These are phyloP conservation scores for Fusarium oxysporum DNA, from an alignment of 2,329 filamentous ascomycete species.

Conservation along the genomic window DNA sequence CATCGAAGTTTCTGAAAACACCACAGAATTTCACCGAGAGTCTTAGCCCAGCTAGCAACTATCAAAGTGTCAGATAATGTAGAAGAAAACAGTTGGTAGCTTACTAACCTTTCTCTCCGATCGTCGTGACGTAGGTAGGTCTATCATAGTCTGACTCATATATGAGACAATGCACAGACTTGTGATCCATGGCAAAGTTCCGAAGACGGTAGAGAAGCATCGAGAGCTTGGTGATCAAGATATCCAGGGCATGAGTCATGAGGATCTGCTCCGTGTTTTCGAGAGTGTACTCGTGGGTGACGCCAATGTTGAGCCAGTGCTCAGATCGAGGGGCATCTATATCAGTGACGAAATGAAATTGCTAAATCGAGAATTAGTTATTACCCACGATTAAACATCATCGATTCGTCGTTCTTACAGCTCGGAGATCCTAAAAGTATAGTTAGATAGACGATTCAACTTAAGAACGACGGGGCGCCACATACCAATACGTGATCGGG, in stretches of 20 bases:
- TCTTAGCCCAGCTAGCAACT: neutral
- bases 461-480: no score
- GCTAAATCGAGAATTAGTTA: neutral
- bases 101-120: neutral
- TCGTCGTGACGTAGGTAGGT: neutral
- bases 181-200: neutral
- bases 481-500: neutral
- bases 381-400: neutral
- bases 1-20: neutral
- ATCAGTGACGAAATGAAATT: neutral
- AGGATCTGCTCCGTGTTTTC: neutral
- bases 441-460: neutral
- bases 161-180: neutral
- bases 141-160: neutral
- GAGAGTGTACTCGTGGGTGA: neutral
- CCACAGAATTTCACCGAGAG: fast-evolving
- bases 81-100: fast-evolving
- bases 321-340: neutral
- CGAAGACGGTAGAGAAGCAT: neutral
- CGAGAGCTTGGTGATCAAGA: neutral
- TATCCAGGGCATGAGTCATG: neutral
- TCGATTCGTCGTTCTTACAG: neutral
- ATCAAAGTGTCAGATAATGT: neutral
- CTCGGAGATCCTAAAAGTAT: neutral
- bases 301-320: neutral